A percentile compares a stretch with the other conserved stretches of the same genome.
Conservation (phyloP, 179 eudicot species). For the Carnegiea gigantea region DNA sequence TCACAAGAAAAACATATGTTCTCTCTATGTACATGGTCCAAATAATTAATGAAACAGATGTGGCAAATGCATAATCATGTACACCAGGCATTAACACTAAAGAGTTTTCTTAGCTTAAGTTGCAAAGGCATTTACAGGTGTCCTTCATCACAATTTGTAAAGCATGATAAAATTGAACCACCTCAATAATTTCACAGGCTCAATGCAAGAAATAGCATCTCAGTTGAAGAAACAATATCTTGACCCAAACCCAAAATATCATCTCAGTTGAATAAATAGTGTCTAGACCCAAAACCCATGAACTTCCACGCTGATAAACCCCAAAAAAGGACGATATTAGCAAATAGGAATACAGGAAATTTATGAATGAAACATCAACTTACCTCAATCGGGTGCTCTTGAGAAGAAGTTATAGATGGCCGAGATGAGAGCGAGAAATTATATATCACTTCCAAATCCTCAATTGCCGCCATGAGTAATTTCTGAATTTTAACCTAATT, state of each 20-base stretch:
- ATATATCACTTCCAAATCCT: no score
- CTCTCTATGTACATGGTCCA: background rate
- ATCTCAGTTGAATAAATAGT: background rate
- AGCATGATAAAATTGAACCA: background rate
- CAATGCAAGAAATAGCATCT: background rate
- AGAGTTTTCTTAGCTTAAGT: background rate
- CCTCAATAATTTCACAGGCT: constrained; percentile 2
- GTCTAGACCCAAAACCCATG: background rate
- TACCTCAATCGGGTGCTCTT: no score
- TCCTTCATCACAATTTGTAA: background rate
- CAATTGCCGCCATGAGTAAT: no score
- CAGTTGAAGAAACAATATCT: no score
- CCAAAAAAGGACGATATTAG: background rate
- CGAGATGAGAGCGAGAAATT: no score
- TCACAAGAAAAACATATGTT: background rate
- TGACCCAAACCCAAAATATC: no score
- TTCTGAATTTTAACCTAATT: no score
- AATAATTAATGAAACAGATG: background rate
- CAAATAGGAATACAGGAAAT: background rate
- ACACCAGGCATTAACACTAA: no score
- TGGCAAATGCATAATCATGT: background rate
- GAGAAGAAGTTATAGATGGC: no score
- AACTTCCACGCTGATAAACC: background rate
- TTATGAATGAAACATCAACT: no score
- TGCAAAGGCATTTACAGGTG: background rate